These are phyloP conservation scores for Colletotrichum sp. DNA, from an alignment of 2,329 filamentous ascomycete species.

Conservation along the genomic window DNA sequence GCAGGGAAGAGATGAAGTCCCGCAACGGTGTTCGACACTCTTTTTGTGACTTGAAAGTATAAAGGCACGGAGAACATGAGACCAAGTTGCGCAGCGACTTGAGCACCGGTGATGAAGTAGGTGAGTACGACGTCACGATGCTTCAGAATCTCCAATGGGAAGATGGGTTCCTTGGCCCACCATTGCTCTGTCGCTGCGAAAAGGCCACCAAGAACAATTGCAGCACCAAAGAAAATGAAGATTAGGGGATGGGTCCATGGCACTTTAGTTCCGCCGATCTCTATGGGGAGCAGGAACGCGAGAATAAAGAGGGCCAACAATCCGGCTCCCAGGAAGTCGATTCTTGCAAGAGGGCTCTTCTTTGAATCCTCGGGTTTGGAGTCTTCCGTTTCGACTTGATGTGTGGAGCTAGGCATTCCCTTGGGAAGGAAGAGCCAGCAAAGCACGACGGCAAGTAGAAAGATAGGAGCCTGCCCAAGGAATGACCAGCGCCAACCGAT, in stretches of 20 bases:
- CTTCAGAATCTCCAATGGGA: slow-evolving; percentile 60
- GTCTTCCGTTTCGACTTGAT: not conserved
- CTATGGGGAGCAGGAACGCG: slow-evolving; percentile 59
- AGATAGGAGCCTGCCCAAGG: slow-evolving; percentile 65
- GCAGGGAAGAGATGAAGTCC: slow-evolving; percentile 69
- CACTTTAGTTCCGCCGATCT: slow-evolving; percentile 60
- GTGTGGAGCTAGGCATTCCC: not conserved
- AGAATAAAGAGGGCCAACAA: slow-evolving; percentile 64
- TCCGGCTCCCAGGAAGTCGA: slow-evolving; percentile 64
- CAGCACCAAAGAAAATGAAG: slow-evolving; percentile 39
- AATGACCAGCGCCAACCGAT: slow-evolving; percentile 76
- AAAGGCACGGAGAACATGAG: slow-evolving; percentile 69
- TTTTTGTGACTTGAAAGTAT: slow-evolving; percentile 71
- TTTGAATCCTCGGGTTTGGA: not conserved
- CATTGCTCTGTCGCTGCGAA: slow-evolving; percentile 14
- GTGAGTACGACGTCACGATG: slow-evolving; percentile 58
- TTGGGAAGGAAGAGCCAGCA: slow-evolving; percentile 59
- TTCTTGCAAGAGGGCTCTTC: slow-evolving; percentile 38
- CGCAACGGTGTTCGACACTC: slow-evolving; percentile 62
- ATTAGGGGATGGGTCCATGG: slow-evolving; percentile 58
- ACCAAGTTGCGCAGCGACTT: slow-evolving; percentile 58
- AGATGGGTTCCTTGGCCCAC: slow-evolving; percentile 59
- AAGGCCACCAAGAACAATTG: slow-evolving; percentile 2
- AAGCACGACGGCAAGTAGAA: slow-evolving; percentile 55
- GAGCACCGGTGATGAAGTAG: slow-evolving; percentile 57